Evolutionary conservation across 2,329 filamentous ascomycete species (phyloP), one percentile per base, ranked within the genome.

Genomic region (Trichoderma sp.): DNA sequence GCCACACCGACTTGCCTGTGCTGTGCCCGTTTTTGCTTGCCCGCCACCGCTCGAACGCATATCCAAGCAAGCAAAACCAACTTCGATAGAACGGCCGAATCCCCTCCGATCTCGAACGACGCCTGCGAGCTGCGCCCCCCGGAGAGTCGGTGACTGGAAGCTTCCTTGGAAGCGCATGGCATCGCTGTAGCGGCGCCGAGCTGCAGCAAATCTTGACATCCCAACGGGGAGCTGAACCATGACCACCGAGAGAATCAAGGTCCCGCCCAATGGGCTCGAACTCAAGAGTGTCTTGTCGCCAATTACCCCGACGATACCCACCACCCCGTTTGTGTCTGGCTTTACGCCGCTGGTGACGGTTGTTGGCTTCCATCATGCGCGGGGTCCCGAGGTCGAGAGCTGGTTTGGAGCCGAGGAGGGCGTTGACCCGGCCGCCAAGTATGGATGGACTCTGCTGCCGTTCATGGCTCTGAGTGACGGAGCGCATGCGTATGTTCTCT

Each of bases 391-490:
- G 84, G 92, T 98, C 71, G 95, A 98, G 84, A 88, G 87, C 77
- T 98, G 95, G 93, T 93, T 97, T 79, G 94, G 94, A 73, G 89
- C 83, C 32, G 81, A 91, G 23, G 90, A 95, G 76, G 92, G 90
- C 68, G 85, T 84, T 72, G 94, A 98, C 81, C 94, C 95, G 12
- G 92, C 92, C 4, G 85, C 83, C 59, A 92, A 95, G 72, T 95
- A 97, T 82, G 93, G 96, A 79, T 99, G 96, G 96, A 88, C 91
- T 32, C 82, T 98, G 76, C 86, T 99, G 73, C 95, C 96, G 0
- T 99, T 99, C 81, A 98, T 98, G 93, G 96, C 96, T 30, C 84
- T 99, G 78, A 96, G 93, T 71, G 96, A 99, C 80, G 96, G 96
- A 68, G 96, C 96, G 68, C 96, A 99, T 85, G 91, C 94, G 91